Evolutionary conservation across 2,329 filamentous ascomycete species (phyloP), one percentile per base, ranked within the genome.

Genomic region (Fusarium devonianum): DNA sequence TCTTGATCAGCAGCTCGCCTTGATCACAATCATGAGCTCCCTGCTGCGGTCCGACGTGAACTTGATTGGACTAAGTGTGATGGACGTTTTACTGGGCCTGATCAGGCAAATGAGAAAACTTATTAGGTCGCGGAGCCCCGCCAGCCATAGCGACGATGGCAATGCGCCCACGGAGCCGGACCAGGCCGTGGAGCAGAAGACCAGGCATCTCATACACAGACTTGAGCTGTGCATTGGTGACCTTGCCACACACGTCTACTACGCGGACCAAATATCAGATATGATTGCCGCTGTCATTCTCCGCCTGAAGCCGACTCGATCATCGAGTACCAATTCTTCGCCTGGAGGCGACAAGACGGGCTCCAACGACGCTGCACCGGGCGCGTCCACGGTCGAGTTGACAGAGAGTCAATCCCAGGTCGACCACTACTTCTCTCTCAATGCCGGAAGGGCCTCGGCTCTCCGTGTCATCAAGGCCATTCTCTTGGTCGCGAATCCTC

Each of bases 161-260:
- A 67, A 69, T 38, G 67, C 63, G 8, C 67, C 72, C 4, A 64
- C 52, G 11, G 65, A 66, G 28, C 56, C 62, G 6, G 72, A 71
- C 19, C 70, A 72, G 13, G 64, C 53, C 35, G 56, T 58, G 45
- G 67, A 61, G 44, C 53, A 69, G 9, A 81, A 87, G 47, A 81
- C 86, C 38, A 79, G 80, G 55, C 81, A 86, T 59, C 78, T 97
- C 12, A 75, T 96, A 19, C 71, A 77, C 23, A 83, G 86, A 22
- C 80, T 97, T 12, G 87, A 94, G 68, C 80, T 83, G 60, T 96
- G 90, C 72, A 92, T 97, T 53, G 91, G 91, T n/a, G 85, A 92
- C 68, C 77, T 99, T 19, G 92, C 92, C 3, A 96, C 90, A 1
- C 94, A 99, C 67, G 87, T 97, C 22, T 99, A 99, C 75, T 99